phyloP scores from a whole-genome alignment of 2,329 filamentous ascomycete species.

The Xylariales sp. region DNA sequence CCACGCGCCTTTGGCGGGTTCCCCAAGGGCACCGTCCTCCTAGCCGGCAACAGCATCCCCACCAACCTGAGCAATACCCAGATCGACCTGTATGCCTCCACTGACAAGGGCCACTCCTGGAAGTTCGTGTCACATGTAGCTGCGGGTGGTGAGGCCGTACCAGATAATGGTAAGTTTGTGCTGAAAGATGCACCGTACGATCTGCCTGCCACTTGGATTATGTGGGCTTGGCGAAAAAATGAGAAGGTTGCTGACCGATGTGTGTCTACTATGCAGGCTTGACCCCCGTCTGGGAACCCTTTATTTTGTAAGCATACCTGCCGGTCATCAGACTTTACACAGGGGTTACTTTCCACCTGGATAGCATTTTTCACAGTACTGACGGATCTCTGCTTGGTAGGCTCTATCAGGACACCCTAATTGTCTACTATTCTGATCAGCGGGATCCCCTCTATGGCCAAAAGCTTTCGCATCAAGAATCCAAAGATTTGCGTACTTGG shows the following conservation, averaged over 20 bases:
- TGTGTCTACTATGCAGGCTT: too few relatives aligned
- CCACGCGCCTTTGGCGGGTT: slow-evolving; percentile 53
- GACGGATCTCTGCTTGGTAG: background rate
- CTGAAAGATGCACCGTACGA: too few relatives aligned
- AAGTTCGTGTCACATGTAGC: slow-evolving; percentile 64
- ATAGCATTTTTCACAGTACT: background rate
- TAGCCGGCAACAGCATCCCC: slow-evolving; percentile 57
- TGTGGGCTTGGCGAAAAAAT: background rate
- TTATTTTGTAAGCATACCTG: slow-evolving; percentile 40
- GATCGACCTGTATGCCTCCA: slow-evolving; percentile 65
- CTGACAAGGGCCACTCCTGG: slow-evolving; percentile 59
- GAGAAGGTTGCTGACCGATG: too few relatives aligned
- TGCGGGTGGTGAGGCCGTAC: slow-evolving; percentile 54
- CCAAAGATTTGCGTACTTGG: slow-evolving; percentile 57
- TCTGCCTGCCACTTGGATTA: background rate
- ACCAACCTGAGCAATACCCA: slow-evolving; percentile 57
- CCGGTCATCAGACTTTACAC: too few relatives aligned
- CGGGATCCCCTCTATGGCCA: slow-evolving; percentile 62
- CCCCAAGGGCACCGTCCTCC: slow-evolving; percentile 57
- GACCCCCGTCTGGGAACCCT: slow-evolving; percentile 63
- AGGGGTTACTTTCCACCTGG: too few relatives aligned
- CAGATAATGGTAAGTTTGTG: slow-evolving; percentile 51
- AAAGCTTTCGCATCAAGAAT: slow-evolving; percentile 62
- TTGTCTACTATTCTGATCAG: slow-evolving; percentile 70
- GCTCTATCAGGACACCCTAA: slow-evolving; percentile 52